phyloP scores from a whole-genome alignment of 2,329 filamentous ascomycete genomes.

The Zelopaecilomyces penicillatus region DNA sequence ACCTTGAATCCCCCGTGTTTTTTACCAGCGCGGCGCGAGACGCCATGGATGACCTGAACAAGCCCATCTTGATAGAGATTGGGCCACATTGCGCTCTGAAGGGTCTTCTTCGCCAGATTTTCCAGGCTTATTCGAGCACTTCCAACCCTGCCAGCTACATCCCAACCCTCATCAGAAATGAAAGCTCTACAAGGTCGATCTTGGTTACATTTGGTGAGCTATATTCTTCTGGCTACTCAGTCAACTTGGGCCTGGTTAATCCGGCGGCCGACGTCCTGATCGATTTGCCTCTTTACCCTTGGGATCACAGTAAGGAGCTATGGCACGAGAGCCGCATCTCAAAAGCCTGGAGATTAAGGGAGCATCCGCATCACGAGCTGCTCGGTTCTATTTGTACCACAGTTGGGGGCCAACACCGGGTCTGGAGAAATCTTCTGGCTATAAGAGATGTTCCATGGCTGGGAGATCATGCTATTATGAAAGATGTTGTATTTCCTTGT shows the following conservation, averaged over 20 bases:
- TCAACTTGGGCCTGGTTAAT: neutral
- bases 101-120: constrained; percentile 17
- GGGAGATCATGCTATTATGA: neutral
- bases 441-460: constrained; percentile 25
- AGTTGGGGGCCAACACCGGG: constrained; percentile 8
- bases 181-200: constrained; percentile 7
- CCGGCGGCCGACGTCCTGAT: neutral
- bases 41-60: constrained; percentile 1
- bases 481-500: neutral
- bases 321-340: neutral
- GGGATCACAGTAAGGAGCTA: neutral
- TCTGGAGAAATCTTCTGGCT: constrained; percentile 15
- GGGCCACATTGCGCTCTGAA: constrained; percentile 18
- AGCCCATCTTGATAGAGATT: constrained; percentile 15
- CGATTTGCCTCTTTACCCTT: neutral
- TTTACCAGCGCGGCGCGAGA: neutral
- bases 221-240: constrained; percentile 21
- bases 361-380: constrained; percentile 31
- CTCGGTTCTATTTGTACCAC: constrained; percentile 11
- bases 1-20: neutral
- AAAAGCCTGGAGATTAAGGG: constrained; percentile 26
- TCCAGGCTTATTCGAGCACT: neutral
- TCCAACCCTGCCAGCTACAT: constrained; percentile 6
- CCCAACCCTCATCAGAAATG: constrained; percentile 9
- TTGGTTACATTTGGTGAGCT: constrained; percentile 1